phyloP scores from a whole-genome alignment of 179 eudicot genomes.

The Sideroxylon spinosum region DNA sequence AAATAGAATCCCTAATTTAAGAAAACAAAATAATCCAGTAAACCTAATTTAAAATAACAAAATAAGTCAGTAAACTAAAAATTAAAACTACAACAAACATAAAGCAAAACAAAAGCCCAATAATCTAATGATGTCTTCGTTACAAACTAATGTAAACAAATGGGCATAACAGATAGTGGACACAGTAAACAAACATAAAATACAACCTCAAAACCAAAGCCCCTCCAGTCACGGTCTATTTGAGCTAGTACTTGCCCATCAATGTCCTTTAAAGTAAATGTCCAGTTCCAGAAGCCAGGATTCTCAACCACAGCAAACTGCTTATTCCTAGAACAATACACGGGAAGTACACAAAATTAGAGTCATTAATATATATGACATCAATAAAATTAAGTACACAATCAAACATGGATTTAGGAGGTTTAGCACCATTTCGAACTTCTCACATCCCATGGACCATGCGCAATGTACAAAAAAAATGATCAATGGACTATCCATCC shows the following conservation, averaged over 20 bases:
- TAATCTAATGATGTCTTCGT: too few relatives aligned
- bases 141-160: too few relatives aligned
- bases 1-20: too few relatives aligned
- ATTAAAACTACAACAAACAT: too few relatives aligned
- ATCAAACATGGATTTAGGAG: not conserved
- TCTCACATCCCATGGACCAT: not conserved
- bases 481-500: too few relatives aligned
- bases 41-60: too few relatives aligned
- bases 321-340: slow-evolving; percentile 41
- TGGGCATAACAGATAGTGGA: not conserved
- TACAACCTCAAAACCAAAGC: slow-evolving; percentile 91
- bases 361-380: not conserved
- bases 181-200: slow-evolving; percentile 11
- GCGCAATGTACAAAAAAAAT: too few relatives aligned
- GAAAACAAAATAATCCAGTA: too few relatives aligned
- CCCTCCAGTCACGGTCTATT: slow-evolving; percentile 97
- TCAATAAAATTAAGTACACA: slow-evolving; percentile 3
- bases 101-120: too few relatives aligned
- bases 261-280: slow-evolving; percentile 83
- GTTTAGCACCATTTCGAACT: not conserved
- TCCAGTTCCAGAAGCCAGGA: slow-evolving; percentile 97
- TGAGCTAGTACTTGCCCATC: slow-evolving; percentile 80
- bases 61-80: too few relatives aligned
- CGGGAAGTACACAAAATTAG: not conserved
- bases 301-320: slow-evolving; percentile 97